Base-by-base conservation (phyloP, 352 stramenopile species). In the Globisporangium ultimum region DNA sequence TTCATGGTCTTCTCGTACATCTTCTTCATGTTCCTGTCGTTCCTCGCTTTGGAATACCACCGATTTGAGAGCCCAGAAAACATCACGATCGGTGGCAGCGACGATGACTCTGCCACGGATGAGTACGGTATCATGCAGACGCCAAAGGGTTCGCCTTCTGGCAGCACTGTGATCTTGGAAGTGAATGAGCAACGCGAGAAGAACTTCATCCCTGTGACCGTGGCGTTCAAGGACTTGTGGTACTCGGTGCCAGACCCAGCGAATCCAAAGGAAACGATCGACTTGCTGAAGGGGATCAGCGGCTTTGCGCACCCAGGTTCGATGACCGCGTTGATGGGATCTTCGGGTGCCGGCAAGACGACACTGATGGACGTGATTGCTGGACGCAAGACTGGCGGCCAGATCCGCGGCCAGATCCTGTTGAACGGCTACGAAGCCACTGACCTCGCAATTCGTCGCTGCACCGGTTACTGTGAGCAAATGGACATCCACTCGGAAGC, bases 321-420 rank as follows among this genome's bases (percentile, higher is more conserved):
- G 11, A 73, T 85, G 20, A 69, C 63, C 2, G 74, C 74, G 4
- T 42, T 84, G 14, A 81, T 83, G 66, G 74, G 74, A 17, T 61
- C 63, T 0, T 64, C 51, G 10, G 76, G 15, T 18, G 49, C 49
- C 11, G 49, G 49, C 28, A 55, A 55, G 49, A 55, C 49, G 18
- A 97, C 90, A 3, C 70, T 97, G 15, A 83, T 95, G 56, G 88
- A 98, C 72, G 88, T 97, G 1, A 87, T 98, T 45, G 82, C 89
- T 3, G 63, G 89, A 61, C 74, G 74, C 12, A 61, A 65, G 5
- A 68, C 62, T 0, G 77, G 79, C 36, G 75, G 78, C 15, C 86
- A 88, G 2, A 96, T n/a, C 70, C 97, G 63, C 96, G 89, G 88
- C 22, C 55, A 91, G 12, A 78, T 97, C 60, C 61, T 70, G 10